Evolutionary conservation across 164 flowering plant genomes (phyloP), one percentile per base, ranked within the genome.

Genomic region (Vitis cinerea): DNA sequence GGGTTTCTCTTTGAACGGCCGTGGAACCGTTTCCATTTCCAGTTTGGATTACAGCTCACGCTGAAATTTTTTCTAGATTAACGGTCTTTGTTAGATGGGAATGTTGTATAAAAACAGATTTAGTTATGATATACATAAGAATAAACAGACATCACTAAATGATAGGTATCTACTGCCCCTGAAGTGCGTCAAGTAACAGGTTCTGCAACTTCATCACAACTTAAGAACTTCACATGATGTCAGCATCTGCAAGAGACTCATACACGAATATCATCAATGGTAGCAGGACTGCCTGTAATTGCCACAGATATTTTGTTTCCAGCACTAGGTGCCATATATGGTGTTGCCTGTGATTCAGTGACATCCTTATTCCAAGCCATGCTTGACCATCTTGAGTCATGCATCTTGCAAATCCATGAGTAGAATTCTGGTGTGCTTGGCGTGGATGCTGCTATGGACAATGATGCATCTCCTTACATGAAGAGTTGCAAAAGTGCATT

Each of bases 211-310:
- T 72, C 88, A 59, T 83, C 93, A 7, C 99, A 95, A 74, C 65
- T 91, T 31, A 93, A 84, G 82, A 95, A 95, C 84, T 91, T 93
- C 64, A 81, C 83, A 50, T 74, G 93, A 48, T 93, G 92, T 65
- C 98, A 87, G 71, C 97, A 95, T 76, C 88, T 95, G 59, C 99
- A 95, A 85, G 98, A 91, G 79, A 64, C 93, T 66, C 96, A 93
- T 71, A 65, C 88, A 10, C 88, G 91, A 8, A 58, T 91, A 61
- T 85, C 94, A 68, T 79, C 91, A 11, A 82, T 84, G 68, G 57
- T 87, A 30, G 63, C 78, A 27, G 86, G 79, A 59, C 78, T 94
- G 27, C 97, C 99, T 15, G 15, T 81, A 61, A 72, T 91, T 71
- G 97, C 97, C 58, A 74, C 87, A 9, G 95, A 95, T 63, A 86